A percentile compares a stretch with the other conserved stretches of the same genome.
These are phyloP conservation scores for Sporothrix mexicana DNA, from an alignment of 2,329 filamentous ascomycete species.

Conservation along the genomic window DNA sequence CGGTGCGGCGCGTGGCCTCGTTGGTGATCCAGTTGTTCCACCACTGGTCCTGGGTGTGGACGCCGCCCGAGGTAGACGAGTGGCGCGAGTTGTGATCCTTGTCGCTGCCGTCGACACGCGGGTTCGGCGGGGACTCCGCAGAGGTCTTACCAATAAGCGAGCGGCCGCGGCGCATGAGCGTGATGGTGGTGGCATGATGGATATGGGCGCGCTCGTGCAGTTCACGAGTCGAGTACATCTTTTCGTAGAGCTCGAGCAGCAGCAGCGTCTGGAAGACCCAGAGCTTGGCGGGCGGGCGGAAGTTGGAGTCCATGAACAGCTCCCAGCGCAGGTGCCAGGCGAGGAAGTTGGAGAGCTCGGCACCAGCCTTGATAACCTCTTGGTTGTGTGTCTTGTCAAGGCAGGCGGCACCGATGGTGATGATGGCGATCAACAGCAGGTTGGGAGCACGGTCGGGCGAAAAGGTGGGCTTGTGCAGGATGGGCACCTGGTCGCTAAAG, in stretches of 20 bases:
- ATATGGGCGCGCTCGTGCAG: slow-evolving; percentile 95
- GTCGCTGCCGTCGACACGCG: slow-evolving; percentile 70
- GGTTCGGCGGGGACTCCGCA: slow-evolving; percentile 80
- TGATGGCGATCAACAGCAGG: slow-evolving; percentile 82
- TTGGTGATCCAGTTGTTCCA: slow-evolving; percentile 97
- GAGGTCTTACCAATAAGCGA: slow-evolving; percentile 87
- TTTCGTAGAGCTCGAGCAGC: slow-evolving; percentile 91
- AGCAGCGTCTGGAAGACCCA: slow-evolving; percentile 95
- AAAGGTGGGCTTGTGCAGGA: slow-evolving; percentile 93
- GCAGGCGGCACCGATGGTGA: slow-evolving; percentile 89
- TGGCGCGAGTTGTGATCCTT: slow-evolving; percentile 62
- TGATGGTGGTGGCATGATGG: slow-evolving; percentile 93
- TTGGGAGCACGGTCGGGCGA: slow-evolving; percentile 85
- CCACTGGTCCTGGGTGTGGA: slow-evolving; percentile 81
- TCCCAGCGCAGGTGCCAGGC: slow-evolving; percentile 96
- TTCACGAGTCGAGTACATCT: slow-evolving; percentile 93
- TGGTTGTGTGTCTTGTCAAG: slow-evolving; percentile 81
- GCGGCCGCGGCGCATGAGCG: slow-evolving; percentile 90
- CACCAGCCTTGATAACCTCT: slow-evolving; percentile 75
- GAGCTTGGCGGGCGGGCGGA: slow-evolving; percentile 87
- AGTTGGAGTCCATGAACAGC: slow-evolving; percentile 89
- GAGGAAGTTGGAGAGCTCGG: slow-evolving; percentile 84
- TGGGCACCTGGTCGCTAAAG: slow-evolving; percentile 92
- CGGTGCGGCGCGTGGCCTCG: slow-evolving; percentile 85
- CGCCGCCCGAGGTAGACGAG: slow-evolving; percentile 64